phyloP scores from a whole-genome alignment of 177 flowering plant species.

The Vitis hybrid region DNA sequence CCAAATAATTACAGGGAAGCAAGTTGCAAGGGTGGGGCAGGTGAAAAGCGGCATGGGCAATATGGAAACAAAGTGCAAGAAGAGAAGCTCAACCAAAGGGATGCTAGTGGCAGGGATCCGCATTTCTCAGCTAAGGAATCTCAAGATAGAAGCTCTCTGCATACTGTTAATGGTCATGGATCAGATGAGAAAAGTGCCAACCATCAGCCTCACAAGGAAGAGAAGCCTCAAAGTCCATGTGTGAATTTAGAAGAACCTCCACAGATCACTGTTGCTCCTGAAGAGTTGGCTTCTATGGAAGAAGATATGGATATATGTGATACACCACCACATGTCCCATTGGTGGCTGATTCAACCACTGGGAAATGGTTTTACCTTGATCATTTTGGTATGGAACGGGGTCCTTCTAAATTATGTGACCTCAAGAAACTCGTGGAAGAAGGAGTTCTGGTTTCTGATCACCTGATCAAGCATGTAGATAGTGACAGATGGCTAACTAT shows the following conservation, averaged over 20 bases:
- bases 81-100: constrained; percentile 44
- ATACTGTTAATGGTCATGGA: constrained; percentile 22
- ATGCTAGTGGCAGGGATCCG: constrained; percentile 37
- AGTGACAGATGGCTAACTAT: constrained; percentile 93
- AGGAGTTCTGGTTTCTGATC: constrained; percentile 79
- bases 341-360: constrained; percentile 38
- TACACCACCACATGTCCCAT: constrained; percentile 86
- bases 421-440: constrained; percentile 76
- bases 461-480: constrained; percentile 80
- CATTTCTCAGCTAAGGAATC: constrained; percentile 38
- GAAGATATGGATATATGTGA: constrained; percentile 99
- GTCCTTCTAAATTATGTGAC: constrained; percentile 81
- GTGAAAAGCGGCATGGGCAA: constrained; percentile 42
- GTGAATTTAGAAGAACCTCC: constrained; percentile 33
- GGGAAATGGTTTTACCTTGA: constrained; percentile 96
- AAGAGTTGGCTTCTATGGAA: constrained; percentile 89
- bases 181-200: constrained; percentile 31
- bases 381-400: constrained; percentile 75
- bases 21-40: constrained; percentile 41
- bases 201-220: constrained; percentile 33
- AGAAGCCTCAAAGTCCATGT: constrained; percentile 26
- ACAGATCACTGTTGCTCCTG: constrained; percentile 47
- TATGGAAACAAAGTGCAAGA: constrained; percentile 43
- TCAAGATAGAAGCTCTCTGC: constrained; percentile 25
- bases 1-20: constrained; percentile 33